Evolutionary conservation across 164 flowering plant species (phyloP), one percentile per base, ranked within the genome.

Genomic region (Chimonanthus salicifolius): DNA sequence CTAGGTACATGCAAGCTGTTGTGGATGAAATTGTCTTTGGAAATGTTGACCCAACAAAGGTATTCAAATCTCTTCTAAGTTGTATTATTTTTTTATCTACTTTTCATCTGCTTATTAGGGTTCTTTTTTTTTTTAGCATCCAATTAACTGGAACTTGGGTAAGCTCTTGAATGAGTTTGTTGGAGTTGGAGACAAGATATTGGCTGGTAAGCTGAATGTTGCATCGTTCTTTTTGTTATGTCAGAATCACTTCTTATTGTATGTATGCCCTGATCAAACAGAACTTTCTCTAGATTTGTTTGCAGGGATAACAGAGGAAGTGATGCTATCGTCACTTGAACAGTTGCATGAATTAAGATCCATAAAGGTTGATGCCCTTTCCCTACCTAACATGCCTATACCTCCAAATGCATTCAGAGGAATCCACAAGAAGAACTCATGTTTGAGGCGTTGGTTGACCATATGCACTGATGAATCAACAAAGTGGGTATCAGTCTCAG

Each of bases 1-100:
- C 15, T 74, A 94, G 99, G 87, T 93, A 95, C 87, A 92, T 90
- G 92, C 98, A 95, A 86, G 98, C 97, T 67, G 99, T 92, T 70
- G 97, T 87, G 8, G 94, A 92, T 81, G 99, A 95, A 80, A 86
- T 92, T 45, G 84, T 93, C 71, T 74, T 88, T 69, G 83, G 80
- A 74, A 87, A 86, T 84, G 86, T 74, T 75, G 80, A 92, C 85
- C 85, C 97, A 45, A 62, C 70, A 15, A 92, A 87, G 97, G 98
- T 94, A 84, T 21, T 73, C 49, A 75, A 21, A 9, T 70, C 67
- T 58, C 15, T 20, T n/a, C 4, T 33, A 5, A 62, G 13, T 43
- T 68, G 16, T 43, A 67, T 77, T 67, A 65, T 7, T 69, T 51
- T 49, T 50, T 67, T 50, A 67, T 64, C 74, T 33, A 33, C 16